Evolutionary conservation across 331 rosid genomes (phyloP), one percentile per base, ranked within the genome.

Genomic region (Erythrophleum ivorense): DNA sequence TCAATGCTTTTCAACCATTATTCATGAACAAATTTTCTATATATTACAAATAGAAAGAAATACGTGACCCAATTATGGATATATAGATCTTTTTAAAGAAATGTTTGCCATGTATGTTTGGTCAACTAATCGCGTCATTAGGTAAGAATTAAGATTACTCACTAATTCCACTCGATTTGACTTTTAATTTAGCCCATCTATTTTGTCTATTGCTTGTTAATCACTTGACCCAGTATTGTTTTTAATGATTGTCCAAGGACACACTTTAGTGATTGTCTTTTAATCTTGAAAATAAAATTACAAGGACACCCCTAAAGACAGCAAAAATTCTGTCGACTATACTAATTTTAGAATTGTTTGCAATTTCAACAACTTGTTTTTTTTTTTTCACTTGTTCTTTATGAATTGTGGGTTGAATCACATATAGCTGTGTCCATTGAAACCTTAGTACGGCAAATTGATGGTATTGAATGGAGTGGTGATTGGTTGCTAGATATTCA

Each of bases 121-220:
- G 87, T 83, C 85, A 83, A 68, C 69, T 73, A 36, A 54, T 74
- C 69, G 60, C 81, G 63, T 73, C 89, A 77, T 86, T 83, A 83
- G 83, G 83, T 83, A 58, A 52, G 85, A 83, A 58, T 73, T 43
- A 49, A 59, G 16, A 77, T 83, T 71, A 41, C 14, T 52, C 66
- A 24, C 81, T 43, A 59, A 80, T 79, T 80, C 70, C 78, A 55
- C 60, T 75, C 70, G 54, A 64, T 71, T 82, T 86, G 89, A 86
- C 83, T 80, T 83, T 41, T 83, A 29, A 43, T 76, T 76, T 34
- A 71, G 15, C 66, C 48, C 1, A 16, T 18, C 15, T 54, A 14
- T 63, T 29, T 75, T 70, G 73, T 62, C 79, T 29, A 43, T 75
- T 60, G 31, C 58, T 53, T 62, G 41, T 50, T 66, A 0, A 49